Evolutionary conservation across 352 stramenopile genomes (phyloP).

Genomic region (Phytophthora macrochlamydospora): DNA sequence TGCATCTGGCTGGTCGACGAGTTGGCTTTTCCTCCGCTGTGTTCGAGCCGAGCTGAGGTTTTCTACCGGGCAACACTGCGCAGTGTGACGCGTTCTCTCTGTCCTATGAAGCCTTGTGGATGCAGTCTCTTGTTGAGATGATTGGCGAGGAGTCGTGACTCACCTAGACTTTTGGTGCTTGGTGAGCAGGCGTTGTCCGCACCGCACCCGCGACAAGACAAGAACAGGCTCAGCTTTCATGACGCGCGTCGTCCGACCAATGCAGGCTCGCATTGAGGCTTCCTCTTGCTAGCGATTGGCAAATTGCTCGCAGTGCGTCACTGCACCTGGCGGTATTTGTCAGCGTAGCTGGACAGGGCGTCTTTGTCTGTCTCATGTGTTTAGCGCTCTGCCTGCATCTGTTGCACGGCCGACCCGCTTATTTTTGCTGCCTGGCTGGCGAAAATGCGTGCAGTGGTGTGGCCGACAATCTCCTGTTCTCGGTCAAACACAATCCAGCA

Average conservation of each 20-base stretch:
- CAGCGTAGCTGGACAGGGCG: conserved; percentile 19
- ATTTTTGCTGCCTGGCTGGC: conserved; percentile 12
- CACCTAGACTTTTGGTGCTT: conserved; percentile 30
- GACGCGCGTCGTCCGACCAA: conserved; percentile 25
- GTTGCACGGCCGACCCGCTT: conserved; percentile 11
- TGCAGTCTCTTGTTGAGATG: not conserved
- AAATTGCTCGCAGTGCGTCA: conserved; percentile 12
- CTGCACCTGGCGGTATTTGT: conserved; percentile 6
- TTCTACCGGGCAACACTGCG: conserved; percentile 11
- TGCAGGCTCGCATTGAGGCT: not conserved
- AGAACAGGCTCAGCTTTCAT: conserved; percentile 9
- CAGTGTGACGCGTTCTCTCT: conserved; percentile 19
- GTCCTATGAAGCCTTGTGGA: conserved; percentile 11
- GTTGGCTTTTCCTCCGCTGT: conserved; percentile 9
- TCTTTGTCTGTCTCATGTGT: conserved; percentile 41
- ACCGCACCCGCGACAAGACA: conserved; percentile 6
- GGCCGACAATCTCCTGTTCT: conserved; percentile 1
- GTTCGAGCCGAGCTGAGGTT: conserved; percentile 18
- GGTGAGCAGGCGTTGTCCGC: conserved; percentile 20
- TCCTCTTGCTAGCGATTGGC: conserved; percentile 12
- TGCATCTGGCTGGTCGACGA: conserved; percentile 13
- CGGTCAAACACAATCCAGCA: conserved; percentile 20
- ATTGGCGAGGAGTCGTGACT: conserved; percentile 18
- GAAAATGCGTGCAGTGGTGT: not conserved
- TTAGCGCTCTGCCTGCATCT: conserved; percentile 8